These are phyloP conservation scores for Trypanosomatidae sp. DNA, from an alignment of 208 protist species.

Conservation along the genomic window DNA sequence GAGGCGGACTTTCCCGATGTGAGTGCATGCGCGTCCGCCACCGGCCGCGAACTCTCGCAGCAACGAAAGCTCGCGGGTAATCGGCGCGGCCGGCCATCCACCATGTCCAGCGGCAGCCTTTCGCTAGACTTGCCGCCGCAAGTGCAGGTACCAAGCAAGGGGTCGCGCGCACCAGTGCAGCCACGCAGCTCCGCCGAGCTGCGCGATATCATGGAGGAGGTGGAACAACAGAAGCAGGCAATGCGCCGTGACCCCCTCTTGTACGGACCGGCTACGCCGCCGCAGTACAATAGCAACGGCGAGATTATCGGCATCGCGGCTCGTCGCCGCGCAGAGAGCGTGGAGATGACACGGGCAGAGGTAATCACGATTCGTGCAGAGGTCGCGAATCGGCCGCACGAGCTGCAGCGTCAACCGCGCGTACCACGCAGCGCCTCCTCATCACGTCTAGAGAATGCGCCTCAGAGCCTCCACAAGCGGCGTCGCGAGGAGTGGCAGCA, in stretches of 20 bases:
- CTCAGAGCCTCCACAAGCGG: conserved; percentile 14
- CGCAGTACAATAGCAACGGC: conserved; percentile 51
- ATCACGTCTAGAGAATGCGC: conserved; percentile 14
- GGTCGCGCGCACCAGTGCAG: conserved; percentile 25
- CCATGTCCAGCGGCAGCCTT: conserved; percentile 40
- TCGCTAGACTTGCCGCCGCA: conserved; percentile 65
- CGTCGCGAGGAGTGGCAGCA: conserved; percentile 6
- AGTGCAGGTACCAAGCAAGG: conserved; percentile 43
- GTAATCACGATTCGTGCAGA: conserved; percentile 73
- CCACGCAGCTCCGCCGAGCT: conserved; percentile 58
- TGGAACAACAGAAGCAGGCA: conserved; percentile 19
- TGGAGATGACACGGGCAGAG: conserved; percentile 36
- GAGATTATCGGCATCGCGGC: conserved; percentile 79
- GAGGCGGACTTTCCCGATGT: conserved; percentile 64
- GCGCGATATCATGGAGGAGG: conserved; percentile 38
- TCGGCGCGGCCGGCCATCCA: conserved; percentile 14
- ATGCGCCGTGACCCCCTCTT: conserved; percentile 12
- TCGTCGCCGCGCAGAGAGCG: conserved; percentile 56
- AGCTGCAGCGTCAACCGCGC: conserved; percentile 48
- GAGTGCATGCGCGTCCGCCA: conserved; percentile 14
- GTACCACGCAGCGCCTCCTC: conserved; percentile 58
- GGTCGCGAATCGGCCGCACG: conserved; percentile 57
- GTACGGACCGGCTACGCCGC: conserved; percentile 18
- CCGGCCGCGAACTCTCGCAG: conserved; percentile 9
- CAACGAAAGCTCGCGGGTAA: conserved; percentile 6